Percentiles rank a stretch among this genome's conserved stretches.
Evolutionary conservation across 192 early-diverging fungal species (phyloP).

Genomic region (Powellomyces hirtus): DNA sequence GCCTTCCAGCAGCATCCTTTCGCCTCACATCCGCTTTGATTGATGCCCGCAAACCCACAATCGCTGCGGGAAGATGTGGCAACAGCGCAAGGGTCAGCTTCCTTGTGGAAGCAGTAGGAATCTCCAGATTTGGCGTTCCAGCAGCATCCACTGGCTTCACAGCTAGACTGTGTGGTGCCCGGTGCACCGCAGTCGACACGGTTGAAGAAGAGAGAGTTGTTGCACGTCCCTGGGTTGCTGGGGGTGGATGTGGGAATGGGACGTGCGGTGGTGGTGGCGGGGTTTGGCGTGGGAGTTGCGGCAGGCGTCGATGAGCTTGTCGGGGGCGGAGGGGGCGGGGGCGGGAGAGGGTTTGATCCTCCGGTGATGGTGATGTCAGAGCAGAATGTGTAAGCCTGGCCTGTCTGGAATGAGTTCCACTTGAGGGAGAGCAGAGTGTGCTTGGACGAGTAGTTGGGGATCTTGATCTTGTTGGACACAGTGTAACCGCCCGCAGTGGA

Average conservation of each 20-base stretch:
- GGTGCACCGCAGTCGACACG: slow-evolving; percentile 9
- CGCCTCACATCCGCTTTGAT: slow-evolving; percentile 4
- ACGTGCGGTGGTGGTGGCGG: too few relatives aligned
- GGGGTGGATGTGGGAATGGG: too few relatives aligned
- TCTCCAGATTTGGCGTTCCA: not conserved
- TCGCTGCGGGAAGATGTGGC: not conserved
- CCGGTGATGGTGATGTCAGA: slow-evolving; percentile 22
- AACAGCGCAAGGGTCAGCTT: not conserved
- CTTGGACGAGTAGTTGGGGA: slow-evolving; percentile 1
- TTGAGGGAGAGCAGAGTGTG: slow-evolving; percentile 8
- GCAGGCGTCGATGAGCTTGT: too few relatives aligned
- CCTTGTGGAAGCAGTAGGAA: too few relatives aligned
- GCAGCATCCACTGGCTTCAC: slow-evolving; percentile 9
- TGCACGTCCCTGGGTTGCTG: too few relatives aligned
- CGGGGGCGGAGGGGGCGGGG: not conserved
- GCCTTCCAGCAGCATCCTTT: slow-evolving; percentile 5
- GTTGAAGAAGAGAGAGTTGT: too few relatives aligned
- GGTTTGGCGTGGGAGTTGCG: too few relatives aligned
- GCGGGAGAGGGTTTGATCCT: not conserved
- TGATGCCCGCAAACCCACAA: slow-evolving; percentile 3
- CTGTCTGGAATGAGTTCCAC: slow-evolving; percentile 19
- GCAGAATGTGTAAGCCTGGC: slow-evolving; percentile 8
- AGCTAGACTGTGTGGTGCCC: slow-evolving; percentile 6
- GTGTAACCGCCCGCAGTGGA: slow-evolving; percentile 15
- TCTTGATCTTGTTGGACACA: slow-evolving; percentile 11